Evolutionary conservation across 1,139 yeast species (phyloP).

Genomic region (Suhomyces kunorum): DNA sequence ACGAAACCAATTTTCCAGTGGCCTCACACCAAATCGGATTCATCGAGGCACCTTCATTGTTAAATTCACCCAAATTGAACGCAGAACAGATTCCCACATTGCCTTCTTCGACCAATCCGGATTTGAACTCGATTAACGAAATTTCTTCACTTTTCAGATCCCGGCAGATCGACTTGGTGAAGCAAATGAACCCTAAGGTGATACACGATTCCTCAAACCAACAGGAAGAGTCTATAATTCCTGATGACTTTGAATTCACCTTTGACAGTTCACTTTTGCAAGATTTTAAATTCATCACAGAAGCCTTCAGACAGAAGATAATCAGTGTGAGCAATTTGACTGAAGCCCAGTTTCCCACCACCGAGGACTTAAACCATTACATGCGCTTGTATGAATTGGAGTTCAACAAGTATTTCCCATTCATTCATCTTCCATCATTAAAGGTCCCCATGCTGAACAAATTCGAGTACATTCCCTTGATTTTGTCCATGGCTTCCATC

Average conservation of each 20-base stretch:
- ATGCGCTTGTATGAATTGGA: conserved; percentile 69
- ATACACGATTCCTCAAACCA: conserved; percentile 3
- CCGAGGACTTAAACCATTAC: conserved; percentile 73
- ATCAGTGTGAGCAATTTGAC: conserved; percentile 51
- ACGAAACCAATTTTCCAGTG: conserved; percentile 52
- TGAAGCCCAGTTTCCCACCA: conserved; percentile 67
- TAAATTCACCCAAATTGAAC: conserved; percentile 17
- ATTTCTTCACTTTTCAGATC: conserved; percentile 57
- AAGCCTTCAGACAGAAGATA: conserved; percentile 53
- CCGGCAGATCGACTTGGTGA: conserved; percentile 61
- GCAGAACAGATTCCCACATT: conserved; percentile 10
- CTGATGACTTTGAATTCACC: conserved; percentile 16
- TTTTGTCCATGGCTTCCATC: conserved; percentile 82
- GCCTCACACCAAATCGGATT: conserved; percentile 63
- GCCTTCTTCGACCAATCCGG: conserved; percentile 5
- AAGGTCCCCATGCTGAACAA: conserved; percentile 54
- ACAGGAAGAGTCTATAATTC: conserved; percentile 7
- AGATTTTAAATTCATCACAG: conserved; percentile 38
- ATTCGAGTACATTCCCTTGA: conserved; percentile 68
- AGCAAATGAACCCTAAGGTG: conserved; percentile 28
- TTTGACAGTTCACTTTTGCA: conserved; percentile 14
- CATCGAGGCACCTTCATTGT: conserved; percentile 18
- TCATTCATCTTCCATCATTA: conserved; percentile 74
- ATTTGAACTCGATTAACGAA: conserved; percentile 24
- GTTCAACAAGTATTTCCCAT: conserved; percentile 79